Evolutionary conservation across 164 flowering plant genomes (phyloP).

Genomic region (Buxus sempervirens): DNA sequence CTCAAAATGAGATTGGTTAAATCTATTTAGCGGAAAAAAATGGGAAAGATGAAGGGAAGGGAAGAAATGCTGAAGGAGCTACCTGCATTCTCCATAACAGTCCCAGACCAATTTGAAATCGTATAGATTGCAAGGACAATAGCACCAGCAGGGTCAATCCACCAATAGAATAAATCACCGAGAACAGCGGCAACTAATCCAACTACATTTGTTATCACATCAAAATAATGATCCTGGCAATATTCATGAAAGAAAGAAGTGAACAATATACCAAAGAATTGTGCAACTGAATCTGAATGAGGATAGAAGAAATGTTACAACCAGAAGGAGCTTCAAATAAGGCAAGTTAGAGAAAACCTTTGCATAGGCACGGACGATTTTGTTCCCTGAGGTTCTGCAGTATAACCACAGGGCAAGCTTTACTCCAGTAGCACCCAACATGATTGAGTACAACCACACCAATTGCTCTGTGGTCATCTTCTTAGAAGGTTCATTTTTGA

Average conservation of each 20-base stretch:
- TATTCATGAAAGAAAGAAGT: not conserved
- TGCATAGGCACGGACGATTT: conserved; percentile 97
- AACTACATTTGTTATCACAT: conserved; percentile 67
- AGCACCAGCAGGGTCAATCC: conserved; percentile 79
- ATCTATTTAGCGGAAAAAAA: no score
- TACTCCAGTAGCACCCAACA: conserved; percentile 72
- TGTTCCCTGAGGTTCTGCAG: conserved; percentile 74
- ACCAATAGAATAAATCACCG: conserved; percentile 65
- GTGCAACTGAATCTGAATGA: no score
- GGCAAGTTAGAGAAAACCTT: conserved; percentile 40
- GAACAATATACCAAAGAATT: not conserved
- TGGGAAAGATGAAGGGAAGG: not conserved
- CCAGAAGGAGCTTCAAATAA: not conserved
- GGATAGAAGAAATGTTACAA: not conserved
- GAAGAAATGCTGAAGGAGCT: not conserved
- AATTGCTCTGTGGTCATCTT: conserved; percentile 52
- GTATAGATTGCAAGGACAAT: conserved; percentile 61
- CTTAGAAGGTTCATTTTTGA: conserved; percentile 42
- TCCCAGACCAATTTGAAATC: conserved; percentile 64
- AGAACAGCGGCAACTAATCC: conserved; percentile 71
- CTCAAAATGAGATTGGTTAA: no score
- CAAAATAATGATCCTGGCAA: conserved; percentile 73
- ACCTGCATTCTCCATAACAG: conserved; percentile 84
- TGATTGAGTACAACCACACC: conserved; percentile 71
- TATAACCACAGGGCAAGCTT: conserved; percentile 83